These are phyloP conservation scores for Cryptococcus wingfieldii DNA, from an alignment of 1,284 basidiomycete species.

Conservation along the genomic window DNA sequence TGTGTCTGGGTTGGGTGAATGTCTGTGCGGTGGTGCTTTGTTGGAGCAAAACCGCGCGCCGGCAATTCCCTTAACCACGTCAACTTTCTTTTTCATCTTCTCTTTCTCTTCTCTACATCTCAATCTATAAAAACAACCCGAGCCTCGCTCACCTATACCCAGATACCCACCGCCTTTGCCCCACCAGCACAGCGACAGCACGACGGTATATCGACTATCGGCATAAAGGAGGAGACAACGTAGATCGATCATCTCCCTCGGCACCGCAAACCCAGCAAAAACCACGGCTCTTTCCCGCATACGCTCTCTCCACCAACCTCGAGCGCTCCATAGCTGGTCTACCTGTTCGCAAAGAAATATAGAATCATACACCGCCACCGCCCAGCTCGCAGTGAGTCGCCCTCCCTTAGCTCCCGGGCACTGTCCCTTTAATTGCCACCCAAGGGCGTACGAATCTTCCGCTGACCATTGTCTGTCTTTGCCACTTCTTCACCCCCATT, in stretches of 20 bases:
- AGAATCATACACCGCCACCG: too few relatives aligned
- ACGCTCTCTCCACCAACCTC: too few relatives aligned
- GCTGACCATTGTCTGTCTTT: background rate
- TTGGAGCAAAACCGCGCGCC: background rate
- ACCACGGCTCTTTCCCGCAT: too few relatives aligned
- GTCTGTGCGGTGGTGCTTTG: background rate
- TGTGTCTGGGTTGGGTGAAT: too few relatives aligned
- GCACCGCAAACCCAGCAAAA: too few relatives aligned
- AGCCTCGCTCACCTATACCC: too few relatives aligned
- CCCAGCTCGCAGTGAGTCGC: too few relatives aligned
- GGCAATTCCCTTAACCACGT: background rate
- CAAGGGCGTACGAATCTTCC: background rate
- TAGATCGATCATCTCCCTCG: slow-evolving; percentile 1
- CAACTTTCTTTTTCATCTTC: background rate
- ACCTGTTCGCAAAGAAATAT: too few relatives aligned
- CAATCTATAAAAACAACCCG: too few relatives aligned
- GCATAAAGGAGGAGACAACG: background rate
- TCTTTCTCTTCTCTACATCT: background rate
- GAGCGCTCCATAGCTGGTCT: too few relatives aligned
- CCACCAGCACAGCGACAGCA: too few relatives aligned
- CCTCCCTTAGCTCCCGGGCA: background rate
- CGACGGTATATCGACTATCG: background rate
- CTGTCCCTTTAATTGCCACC: background rate
- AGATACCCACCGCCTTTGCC: too few relatives aligned
- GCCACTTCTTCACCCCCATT: background rate